Conservation (phyloP, 495 filamentous ascomycete species). For the Cetradonia linearis region DNA sequence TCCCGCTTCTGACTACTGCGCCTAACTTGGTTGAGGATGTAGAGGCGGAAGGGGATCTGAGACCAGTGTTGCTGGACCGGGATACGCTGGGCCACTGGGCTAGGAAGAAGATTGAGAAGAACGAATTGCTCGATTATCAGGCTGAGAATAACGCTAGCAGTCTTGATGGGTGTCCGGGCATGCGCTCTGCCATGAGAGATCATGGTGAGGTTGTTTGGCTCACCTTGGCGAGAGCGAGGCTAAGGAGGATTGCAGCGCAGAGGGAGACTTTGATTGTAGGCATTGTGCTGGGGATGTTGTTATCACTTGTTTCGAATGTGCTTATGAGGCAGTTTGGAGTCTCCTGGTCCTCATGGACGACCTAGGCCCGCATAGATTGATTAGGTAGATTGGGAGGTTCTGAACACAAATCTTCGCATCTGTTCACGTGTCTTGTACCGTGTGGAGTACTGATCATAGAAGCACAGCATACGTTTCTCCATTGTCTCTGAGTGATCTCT, state of each 20-base stretch:
- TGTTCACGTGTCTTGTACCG: no score
- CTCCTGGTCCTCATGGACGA: neutral
- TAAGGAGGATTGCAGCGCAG: constrained; percentile 26
- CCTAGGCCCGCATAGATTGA: neutral
- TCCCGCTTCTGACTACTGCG: constrained; percentile 35
- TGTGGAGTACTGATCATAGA: no score
- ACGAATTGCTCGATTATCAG: constrained; percentile 38
- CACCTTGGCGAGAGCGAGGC: constrained; percentile 25
- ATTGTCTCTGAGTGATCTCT: no score
- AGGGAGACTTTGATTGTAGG: constrained; percentile 32
- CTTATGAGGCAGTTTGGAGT: neutral
- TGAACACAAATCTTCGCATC: no score
- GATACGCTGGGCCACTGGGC: constrained; percentile 38
- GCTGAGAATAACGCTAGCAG: constrained; percentile 38
- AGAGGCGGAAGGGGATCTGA: constrained; percentile 3
- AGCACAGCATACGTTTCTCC: no score
- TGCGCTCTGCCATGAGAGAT: constrained; percentile 35
- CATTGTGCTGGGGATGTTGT: constrained; percentile 26
- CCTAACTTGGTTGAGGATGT: constrained; percentile 21
- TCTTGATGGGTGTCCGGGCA: constrained; percentile 44
- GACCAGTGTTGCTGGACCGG: constrained; percentile 33
- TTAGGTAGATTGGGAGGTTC: no score
- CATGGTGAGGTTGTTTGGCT: constrained; percentile 31
- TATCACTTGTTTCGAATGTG: constrained; percentile 13
- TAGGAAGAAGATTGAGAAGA: constrained; percentile 31